These are phyloP conservation scores for Hortiboletus campestris DNA, from an alignment of 768 basidiomycete species.

Conservation along the genomic window DNA sequence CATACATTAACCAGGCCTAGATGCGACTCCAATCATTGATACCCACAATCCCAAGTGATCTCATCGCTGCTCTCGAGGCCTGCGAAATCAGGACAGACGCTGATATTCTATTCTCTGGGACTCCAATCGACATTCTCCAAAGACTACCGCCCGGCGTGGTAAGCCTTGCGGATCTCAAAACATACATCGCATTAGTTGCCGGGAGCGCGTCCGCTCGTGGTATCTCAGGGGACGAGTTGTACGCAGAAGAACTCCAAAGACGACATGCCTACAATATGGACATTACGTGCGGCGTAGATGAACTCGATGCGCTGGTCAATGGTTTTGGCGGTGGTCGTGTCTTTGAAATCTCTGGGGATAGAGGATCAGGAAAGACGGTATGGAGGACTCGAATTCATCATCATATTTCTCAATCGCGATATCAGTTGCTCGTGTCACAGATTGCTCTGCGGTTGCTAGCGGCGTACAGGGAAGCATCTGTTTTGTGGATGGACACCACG, in stretches of 20 bases:
- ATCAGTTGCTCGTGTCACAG: slow-evolving; percentile 61
- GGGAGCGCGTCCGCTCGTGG: slow-evolving; percentile 45
- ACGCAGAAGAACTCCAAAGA: slow-evolving; percentile 17
- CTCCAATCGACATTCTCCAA: slow-evolving; percentile 49
- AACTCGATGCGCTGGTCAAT: slow-evolving; percentile 51
- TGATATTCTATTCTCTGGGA: slow-evolving; percentile 54
- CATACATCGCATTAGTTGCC: slow-evolving; percentile 39
- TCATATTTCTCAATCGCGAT: slow-evolving; percentile 1
- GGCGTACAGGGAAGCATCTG: slow-evolving; percentile 35
- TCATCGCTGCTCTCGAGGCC: slow-evolving; percentile 47
- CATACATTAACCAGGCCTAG: not conserved
- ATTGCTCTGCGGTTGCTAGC: slow-evolving; percentile 54
- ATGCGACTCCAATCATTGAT: slow-evolving; percentile 31
- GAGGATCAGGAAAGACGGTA: slow-evolving; percentile 69
- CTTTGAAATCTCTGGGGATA: slow-evolving; percentile 68
- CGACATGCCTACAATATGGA: slow-evolving; percentile 7
- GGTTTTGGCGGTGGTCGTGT: slow-evolving; percentile 52
- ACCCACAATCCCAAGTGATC: slow-evolving; percentile 37
- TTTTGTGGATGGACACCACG: slow-evolving; percentile 70
- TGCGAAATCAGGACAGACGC: slow-evolving; percentile 53
- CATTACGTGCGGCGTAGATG: slow-evolving; percentile 38
- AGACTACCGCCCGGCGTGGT: slow-evolving; percentile 49
- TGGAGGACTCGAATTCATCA: slow-evolving; percentile 17
- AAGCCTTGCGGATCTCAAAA: slow-evolving; percentile 47
- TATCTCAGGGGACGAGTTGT: slow-evolving; percentile 30